Conservation (phyloP, 2,329 filamentous ascomycete species). For the Botrytis medusae region DNA sequence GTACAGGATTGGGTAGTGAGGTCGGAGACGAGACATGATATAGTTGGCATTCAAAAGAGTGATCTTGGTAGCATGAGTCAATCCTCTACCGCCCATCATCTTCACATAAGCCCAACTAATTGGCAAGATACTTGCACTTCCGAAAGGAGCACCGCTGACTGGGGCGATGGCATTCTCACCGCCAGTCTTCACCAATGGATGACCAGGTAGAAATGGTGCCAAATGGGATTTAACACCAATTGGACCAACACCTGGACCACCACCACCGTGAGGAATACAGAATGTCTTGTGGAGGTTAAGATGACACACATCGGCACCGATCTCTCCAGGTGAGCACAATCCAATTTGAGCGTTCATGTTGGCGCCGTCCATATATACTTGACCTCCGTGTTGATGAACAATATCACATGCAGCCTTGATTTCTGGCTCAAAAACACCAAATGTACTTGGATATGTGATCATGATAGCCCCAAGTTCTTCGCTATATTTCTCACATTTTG, state of each 20-base stretch:
- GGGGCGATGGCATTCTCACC: slow-evolving; percentile 62
- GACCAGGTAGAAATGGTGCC: slow-evolving; percentile 68
- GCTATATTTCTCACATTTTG: slow-evolving; percentile 85
- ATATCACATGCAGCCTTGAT: slow-evolving; percentile 82
- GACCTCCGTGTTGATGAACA: slow-evolving; percentile 83
- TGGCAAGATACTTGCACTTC: slow-evolving; percentile 86
- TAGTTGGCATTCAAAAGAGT: slow-evolving; percentile 98
- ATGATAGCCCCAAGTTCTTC: slow-evolving; percentile 89
- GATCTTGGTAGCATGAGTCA: slow-evolving; percentile 87
- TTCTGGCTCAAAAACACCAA: slow-evolving; percentile 88
- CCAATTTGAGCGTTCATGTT: slow-evolving; percentile 99
- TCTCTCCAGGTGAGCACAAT: slow-evolving; percentile 89
- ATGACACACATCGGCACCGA: slow-evolving; percentile 95
- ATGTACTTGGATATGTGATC: slow-evolving; percentile 96
- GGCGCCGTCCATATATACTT: slow-evolving; percentile 98
- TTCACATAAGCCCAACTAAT: slow-evolving; percentile 96
- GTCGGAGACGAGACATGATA: slow-evolving; percentile 81
- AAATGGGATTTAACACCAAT: slow-evolving; percentile 89
- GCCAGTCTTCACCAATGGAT: slow-evolving; percentile 59
- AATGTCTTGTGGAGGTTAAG: slow-evolving; percentile 98
- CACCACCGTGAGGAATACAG: slow-evolving; percentile 95
- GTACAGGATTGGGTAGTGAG: slow-evolving; percentile 89
- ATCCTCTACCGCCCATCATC: slow-evolving; percentile 81
- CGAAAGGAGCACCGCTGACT: slow-evolving; percentile 80
- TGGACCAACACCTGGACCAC: slow-evolving; percentile 88